Percentiles rank a stretch among this genome's conserved stretches.
These are phyloP conservation scores for Uromyces viciae-fabae DNA, from an alignment of 1,284 basidiomycete species.

Conservation along the genomic window DNA sequence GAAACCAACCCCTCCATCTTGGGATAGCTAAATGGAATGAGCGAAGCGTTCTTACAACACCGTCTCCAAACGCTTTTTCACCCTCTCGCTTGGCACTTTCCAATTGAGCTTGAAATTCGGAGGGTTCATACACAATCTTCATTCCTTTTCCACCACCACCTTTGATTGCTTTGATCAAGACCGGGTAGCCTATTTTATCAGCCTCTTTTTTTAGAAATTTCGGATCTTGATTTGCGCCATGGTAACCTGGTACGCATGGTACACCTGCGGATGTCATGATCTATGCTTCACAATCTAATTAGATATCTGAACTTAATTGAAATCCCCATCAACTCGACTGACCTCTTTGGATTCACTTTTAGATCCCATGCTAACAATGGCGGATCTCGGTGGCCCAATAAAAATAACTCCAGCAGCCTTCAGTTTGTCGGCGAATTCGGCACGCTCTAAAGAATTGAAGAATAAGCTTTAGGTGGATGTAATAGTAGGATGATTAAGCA, in stretches of 20 bases:
- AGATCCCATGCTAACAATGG: constrained; percentile 71
- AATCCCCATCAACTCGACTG: background rate
- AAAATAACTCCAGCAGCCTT: constrained; percentile 51
- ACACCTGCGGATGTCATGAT: constrained; percentile 88
- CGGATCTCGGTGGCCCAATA: constrained; percentile 54
- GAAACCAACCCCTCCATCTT: background rate
- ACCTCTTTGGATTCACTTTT: constrained; percentile 58
- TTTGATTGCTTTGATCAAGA: constrained; percentile 56
- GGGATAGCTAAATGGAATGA: background rate
- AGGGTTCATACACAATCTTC: constrained; percentile 58
- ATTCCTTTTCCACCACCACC: constrained; percentile 57
- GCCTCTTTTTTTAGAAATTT: constrained; percentile 65
- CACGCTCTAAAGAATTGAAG: constrained; percentile 58
- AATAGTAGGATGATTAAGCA: background rate
- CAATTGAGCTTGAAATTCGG: constrained; percentile 72
- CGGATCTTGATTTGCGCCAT: constrained; percentile 70
- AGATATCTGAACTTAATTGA: constrained; percentile 59
- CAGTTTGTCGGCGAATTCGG: constrained; percentile 48
- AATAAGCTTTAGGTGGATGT: background rate
- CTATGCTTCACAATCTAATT: constrained; percentile 61
- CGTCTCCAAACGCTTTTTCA: constrained; percentile 77
- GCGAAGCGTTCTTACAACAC: constrained; percentile 51
- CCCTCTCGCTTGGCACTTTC: constrained; percentile 82
- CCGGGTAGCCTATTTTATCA: constrained; percentile 56
- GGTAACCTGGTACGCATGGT: constrained; percentile 88